phyloP scores from a whole-genome alignment of 805 yeast genomes.

The Barnettozyma populi region DNA sequence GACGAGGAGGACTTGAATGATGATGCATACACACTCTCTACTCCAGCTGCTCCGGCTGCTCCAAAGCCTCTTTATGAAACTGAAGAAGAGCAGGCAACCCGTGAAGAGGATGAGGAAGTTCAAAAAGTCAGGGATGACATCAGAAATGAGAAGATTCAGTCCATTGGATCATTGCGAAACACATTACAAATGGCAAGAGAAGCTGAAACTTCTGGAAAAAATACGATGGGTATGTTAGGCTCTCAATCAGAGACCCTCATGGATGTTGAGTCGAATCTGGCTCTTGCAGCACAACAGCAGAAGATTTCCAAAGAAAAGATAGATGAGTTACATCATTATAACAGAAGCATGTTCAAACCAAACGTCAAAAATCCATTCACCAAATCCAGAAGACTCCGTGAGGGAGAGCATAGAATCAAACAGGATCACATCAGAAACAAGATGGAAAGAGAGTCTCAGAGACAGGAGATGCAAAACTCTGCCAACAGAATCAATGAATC shows the following conservation, averaged over 20 bases:
- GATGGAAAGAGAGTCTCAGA: conserved; percentile 52
- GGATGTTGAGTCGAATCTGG: conserved; percentile 70
- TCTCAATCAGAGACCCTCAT: conserved; percentile 86
- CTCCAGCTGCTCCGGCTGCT: conserved; percentile 25
- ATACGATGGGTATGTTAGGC: conserved; percentile 88
- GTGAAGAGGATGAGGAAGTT: conserved; percentile 80
- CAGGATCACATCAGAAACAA: conserved; percentile 59
- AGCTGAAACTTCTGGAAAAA: conserved; percentile 69
- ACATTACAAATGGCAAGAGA: conserved; percentile 68
- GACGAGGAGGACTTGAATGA: conserved; percentile 31
- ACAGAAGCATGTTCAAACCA: conserved; percentile 77
- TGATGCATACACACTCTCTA: conserved; percentile 19
- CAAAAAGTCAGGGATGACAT: conserved; percentile 81
- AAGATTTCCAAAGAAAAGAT: conserved; percentile 80
- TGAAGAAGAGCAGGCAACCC: conserved; percentile 30
- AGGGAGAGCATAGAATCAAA: conserved; percentile 65
- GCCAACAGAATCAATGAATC: conserved; percentile 67
- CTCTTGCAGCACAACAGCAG: conserved; percentile 76
- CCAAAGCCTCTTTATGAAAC: conserved; percentile 19
- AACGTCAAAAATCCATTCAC: conserved; percentile 85
- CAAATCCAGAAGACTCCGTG: conserved; percentile 65
- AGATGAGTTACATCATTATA: conserved; percentile 68
- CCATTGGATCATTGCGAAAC: conserved; percentile 79
- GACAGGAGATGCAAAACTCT: conserved; percentile 53
- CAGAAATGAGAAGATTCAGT: conserved; percentile 78